Conservation (phyloP, 768 basidiomycete genomes). For the Hypholoma fasciculare region DNA sequence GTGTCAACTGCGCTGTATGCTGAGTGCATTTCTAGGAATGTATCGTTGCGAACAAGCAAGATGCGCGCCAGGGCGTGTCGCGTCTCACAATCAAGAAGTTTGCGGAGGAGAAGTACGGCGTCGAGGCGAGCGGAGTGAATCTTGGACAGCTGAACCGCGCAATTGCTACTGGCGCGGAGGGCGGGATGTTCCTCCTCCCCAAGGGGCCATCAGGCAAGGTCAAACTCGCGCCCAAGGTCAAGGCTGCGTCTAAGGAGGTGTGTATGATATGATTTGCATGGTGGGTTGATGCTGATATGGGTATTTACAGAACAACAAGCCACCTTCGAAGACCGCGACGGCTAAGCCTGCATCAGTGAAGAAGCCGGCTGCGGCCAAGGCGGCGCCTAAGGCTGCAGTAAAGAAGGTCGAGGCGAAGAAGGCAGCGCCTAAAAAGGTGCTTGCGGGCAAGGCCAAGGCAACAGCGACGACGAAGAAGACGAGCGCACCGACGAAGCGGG, state of each 20-base stretch:
- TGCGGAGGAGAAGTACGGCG: slow-evolving; percentile 79
- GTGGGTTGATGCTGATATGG: background rate
- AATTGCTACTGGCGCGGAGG: slow-evolving; percentile 57
- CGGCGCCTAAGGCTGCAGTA: slow-evolving; percentile 28
- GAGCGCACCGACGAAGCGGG: slow-evolving; percentile 43
- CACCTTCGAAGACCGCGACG: slow-evolving; percentile 37
- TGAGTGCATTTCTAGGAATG: slow-evolving; percentile 55
- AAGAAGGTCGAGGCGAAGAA: background rate
- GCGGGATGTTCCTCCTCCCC: slow-evolving; percentile 47
- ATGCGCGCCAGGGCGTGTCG: slow-evolving; percentile 72
- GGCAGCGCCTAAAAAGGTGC: slow-evolving; percentile 26
- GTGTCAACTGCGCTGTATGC: background rate
- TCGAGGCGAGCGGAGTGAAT: slow-evolving; percentile 70
- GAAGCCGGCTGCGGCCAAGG: slow-evolving; percentile 40
- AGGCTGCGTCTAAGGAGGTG: slow-evolving; percentile 63
- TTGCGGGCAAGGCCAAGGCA: slow-evolving; percentile 29
- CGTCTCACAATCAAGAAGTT: slow-evolving; percentile 85
- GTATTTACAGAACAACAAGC: slow-evolving; percentile 43
- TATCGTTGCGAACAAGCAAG: slow-evolving; percentile 63
- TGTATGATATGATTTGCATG: slow-evolving; percentile 7
- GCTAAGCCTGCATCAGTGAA: slow-evolving; percentile 32
- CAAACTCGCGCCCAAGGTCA: slow-evolving; percentile 69
- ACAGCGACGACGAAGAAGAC: slow-evolving; percentile 30
- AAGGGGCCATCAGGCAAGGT: slow-evolving; percentile 47
- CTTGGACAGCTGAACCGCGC: slow-evolving; percentile 76